Percentiles rank a stretch among this genome's conserved stretches.
Conservation (phyloP, 306 rosid genomes). For the Arachis stenosperma region DNA sequence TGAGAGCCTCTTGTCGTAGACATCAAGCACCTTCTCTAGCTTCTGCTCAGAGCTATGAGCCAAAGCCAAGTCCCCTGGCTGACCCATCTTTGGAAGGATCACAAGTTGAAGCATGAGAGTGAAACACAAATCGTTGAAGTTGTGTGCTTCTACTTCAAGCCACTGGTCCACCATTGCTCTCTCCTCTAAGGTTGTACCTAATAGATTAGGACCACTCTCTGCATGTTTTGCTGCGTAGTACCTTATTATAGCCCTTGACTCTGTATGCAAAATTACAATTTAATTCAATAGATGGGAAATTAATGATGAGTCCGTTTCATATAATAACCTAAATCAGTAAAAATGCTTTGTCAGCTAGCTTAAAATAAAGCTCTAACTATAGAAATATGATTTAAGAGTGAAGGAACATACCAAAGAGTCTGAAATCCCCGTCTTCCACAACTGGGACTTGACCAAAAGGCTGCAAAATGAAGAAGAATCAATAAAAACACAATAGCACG, state of each 20-base stretch:
- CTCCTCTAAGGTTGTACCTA: conserved; percentile 66
- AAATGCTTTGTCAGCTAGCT: too few species aligned
- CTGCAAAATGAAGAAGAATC: conserved; percentile 43
- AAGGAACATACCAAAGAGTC: conserved; percentile 61
- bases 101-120: conserved; percentile 55
- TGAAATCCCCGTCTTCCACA: conserved; percentile 63
- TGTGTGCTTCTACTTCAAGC: conserved; percentile 78
- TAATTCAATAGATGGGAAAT: not conserved
- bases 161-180: conserved; percentile 74
- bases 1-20: conserved; percentile 58
- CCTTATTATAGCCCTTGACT: conserved; percentile 70
- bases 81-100: conserved; percentile 59
- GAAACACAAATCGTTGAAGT: conserved; percentile 66
- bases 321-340: too few species aligned
- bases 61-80: conserved; percentile 48
- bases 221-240: conserved; percentile 65
- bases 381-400: too few species aligned
- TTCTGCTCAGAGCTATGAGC: conserved; percentile 47
- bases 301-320: too few species aligned
- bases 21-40: conserved; percentile 60
- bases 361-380: too few species aligned
- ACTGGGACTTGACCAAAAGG: conserved; percentile 86
- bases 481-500: too few species aligned
- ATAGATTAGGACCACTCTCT: conserved; percentile 57
- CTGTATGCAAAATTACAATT: conserved; percentile 20